Base-by-base conservation (phyloP, 805 yeast species). In the Lachancea sp. region DNA sequence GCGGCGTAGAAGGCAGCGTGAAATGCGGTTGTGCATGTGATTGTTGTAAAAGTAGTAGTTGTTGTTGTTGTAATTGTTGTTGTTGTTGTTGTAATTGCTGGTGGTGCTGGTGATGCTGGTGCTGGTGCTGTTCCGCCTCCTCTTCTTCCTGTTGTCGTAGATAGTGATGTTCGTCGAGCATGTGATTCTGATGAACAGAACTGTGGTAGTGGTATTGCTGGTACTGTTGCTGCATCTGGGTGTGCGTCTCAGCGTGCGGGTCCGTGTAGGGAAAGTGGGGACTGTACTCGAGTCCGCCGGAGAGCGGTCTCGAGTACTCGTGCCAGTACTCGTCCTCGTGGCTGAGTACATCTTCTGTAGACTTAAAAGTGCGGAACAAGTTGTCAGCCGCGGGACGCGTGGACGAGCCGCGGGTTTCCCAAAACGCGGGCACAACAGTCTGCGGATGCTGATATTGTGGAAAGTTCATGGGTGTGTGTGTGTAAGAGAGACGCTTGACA, bases 291-390 rank as follows among this genome's bases (percentile, higher is more conserved):
- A n/a, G 38, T 36, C 38, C 22, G 16, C 38, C 38, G 16, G 10
- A 10, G 18, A 32, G 20, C 36, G 18, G 7, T 8, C 8, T 6
- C 25, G 25, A 22, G 25, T 22, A 4, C 25, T 22, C 8, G 25
- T 4, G 4, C 25, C 25, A 22, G 25, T 19, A 11, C 13, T 33
- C 36, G 19, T 6, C 16, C 11, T 17, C 35, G 19, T 32, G 10
- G 35, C n/a, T 33, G 18, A 43, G 42, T 32, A 33, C 46, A 20
- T 43, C 46, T 17, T 43, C 42, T n/a, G 46, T 37, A 16, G 46
- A 43, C 27, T 33, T 43, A 34, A 43, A 43, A 11, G 42, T 27
- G n/a, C 31, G 36, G 37, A 42, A 36, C 12, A 36, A 10, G 41
- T 42, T 17, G 41, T 42, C 40, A 19, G 26, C 8, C 10, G 34